Evolutionary conservation across 108 stramenopile genomes (phyloP).

Genomic region (Cylindrotheca closterium): DNA sequence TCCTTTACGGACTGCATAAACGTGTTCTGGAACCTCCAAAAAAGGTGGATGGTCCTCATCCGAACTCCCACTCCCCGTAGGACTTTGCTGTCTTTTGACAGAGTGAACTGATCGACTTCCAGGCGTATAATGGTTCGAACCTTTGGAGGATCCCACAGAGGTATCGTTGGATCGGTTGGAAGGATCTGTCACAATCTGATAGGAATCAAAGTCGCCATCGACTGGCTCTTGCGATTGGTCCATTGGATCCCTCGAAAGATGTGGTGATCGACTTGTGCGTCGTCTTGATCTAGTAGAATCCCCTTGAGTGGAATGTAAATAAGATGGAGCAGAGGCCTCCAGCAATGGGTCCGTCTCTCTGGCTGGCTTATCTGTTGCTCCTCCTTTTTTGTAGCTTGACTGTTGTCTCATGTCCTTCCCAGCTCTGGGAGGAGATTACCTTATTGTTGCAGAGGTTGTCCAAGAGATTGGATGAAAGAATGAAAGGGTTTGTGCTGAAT

Average conservation of each 20-base stretch:
- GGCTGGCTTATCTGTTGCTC: constrained; percentile 7
- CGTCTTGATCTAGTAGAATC: constrained; percentile 9
- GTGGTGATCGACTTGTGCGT: constrained; percentile 13
- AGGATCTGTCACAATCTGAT: background rate
- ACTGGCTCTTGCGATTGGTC: background rate
- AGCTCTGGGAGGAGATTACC: constrained; percentile 25
- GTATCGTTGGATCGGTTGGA: background rate
- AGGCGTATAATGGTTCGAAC: constrained; percentile 18
- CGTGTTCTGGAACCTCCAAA: constrained; percentile 77
- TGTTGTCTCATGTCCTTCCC: constrained; percentile 37
- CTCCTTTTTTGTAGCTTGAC: constrained; percentile 25
- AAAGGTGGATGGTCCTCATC: constrained; percentile 32
- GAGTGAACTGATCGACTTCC: constrained; percentile 30
- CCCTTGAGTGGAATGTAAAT: background rate
- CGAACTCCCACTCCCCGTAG: background rate
- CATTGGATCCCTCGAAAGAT: constrained; percentile 3
- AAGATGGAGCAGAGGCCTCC: constrained; percentile 9
- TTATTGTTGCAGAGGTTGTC: too few species aligned
- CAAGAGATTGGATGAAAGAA: too few species aligned
- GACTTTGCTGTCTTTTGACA: constrained; percentile 11
- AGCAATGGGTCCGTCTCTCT: constrained; percentile 30
- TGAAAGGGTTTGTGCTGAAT: too few species aligned
- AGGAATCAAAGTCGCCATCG: too few species aligned
- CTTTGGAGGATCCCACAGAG: background rate
- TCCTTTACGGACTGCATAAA: constrained; percentile 75